phyloP scores from a whole-genome alignment of 345 rosid species.

The Hibiscus tridactylites region DNA sequence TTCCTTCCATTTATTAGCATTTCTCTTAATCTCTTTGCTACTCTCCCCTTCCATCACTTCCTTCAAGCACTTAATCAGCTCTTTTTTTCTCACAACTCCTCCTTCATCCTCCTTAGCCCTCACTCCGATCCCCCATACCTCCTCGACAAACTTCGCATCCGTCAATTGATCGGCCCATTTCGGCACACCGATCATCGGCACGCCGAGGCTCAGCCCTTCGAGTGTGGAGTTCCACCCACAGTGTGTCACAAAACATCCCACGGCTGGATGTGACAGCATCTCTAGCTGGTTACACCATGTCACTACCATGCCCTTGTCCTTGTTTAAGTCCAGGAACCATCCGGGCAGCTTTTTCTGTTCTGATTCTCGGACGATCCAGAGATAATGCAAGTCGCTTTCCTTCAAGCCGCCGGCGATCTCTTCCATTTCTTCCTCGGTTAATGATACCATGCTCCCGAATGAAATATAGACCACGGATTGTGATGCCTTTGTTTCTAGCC shows the following conservation, averaged over 20 bases:
- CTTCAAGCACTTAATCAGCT: conserved; percentile 38
- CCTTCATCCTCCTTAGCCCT: conserved; percentile 41
- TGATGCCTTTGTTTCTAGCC: conserved; percentile 46
- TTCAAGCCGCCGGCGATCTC: conserved; percentile 45
- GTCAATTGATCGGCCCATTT: conserved; percentile 60
- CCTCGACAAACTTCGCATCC: conserved; percentile 54
- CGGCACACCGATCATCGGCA: conserved; percentile 62
- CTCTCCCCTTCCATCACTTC: conserved; percentile 50
- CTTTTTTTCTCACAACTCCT: conserved; percentile 46
- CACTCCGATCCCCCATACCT: conserved; percentile 59
- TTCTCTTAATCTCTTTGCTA: conserved; percentile 34
- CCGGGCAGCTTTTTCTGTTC: conserved; percentile 39
- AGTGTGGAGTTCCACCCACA: conserved; percentile 73
- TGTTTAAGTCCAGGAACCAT: conserved; percentile 21
- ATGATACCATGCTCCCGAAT: conserved; percentile 61
- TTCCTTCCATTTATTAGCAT: conserved; percentile 45
- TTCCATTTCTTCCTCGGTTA: conserved; percentile 34
- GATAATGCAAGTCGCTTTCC: conserved; percentile 39
- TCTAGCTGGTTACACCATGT: conserved; percentile 69
- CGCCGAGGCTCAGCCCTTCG: conserved; percentile 60
- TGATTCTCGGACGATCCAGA: conserved; percentile 61
- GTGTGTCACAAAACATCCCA: conserved; percentile 62
- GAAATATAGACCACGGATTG: conserved; percentile 48
- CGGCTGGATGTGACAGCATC: conserved; percentile 39
- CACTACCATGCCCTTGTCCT: conserved; percentile 33